phyloP scores from a whole-genome alignment of 352 stramenopile genomes.

The Achlya hypogyna region DNA sequence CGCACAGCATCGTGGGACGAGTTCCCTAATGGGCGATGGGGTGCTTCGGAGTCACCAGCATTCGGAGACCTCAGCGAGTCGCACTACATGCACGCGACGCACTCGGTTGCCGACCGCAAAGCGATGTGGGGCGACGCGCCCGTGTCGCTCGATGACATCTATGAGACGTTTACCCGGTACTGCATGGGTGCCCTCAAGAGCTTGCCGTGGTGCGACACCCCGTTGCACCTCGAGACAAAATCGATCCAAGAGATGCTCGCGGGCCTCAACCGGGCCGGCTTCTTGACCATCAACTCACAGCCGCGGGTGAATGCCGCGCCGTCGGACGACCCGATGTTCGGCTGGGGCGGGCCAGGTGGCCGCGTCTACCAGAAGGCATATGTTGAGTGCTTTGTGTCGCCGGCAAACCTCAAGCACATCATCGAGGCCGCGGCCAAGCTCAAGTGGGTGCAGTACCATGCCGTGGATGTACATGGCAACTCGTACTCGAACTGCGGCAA shows the following conservation, averaged over 20 bases:
- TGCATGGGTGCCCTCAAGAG: constrained; percentile 92
- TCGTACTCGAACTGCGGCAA: constrained; percentile 86
- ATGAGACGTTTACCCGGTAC: constrained; percentile 94
- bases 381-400: constrained; percentile 97
- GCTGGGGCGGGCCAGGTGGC: constrained; percentile 93
- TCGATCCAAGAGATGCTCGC: constrained; percentile 75
- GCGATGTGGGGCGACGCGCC: constrained; percentile 93
- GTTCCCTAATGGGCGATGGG: constrained; percentile 95
- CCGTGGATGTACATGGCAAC: constrained; percentile 83
- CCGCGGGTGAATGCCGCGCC: constrained; percentile 84
- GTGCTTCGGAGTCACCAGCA: constrained; percentile 89
- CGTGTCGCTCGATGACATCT: constrained; percentile 84
- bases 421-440: constrained; percentile 82
- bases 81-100: constrained; percentile 85
- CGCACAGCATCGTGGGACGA: constrained; percentile 97
- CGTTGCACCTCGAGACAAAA: constrained; percentile 91
- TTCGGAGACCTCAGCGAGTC: constrained; percentile 95
- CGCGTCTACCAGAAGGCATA: constrained; percentile 99
- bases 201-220: constrained; percentile 96
- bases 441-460: constrained; percentile 83
- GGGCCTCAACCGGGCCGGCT: constrained; percentile 72
- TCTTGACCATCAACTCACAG: constrained; percentile 97
- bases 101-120: constrained; percentile 59
- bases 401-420: constrained; percentile 86
- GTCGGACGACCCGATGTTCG: constrained; percentile 90